Evolutionary conservation across 2,329 filamentous ascomycete species (phyloP), one percentile per base, ranked within the genome.

Genomic region (Alternaria ethzedia): DNA sequence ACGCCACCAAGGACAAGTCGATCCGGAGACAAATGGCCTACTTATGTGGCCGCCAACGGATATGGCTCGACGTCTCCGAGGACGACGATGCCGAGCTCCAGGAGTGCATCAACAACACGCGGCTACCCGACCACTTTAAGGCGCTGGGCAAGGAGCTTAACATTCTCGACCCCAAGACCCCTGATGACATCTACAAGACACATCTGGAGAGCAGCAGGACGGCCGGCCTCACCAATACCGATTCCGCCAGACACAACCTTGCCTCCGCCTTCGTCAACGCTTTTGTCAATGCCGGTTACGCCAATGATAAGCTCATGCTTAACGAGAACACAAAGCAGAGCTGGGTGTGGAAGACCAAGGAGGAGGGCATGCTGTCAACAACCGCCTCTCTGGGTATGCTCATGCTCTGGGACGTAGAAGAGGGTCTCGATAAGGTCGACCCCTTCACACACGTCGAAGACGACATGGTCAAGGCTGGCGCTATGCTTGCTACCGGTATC

Each of bases 271-370:
- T 99, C 71, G 96, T 99, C 68, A 99, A 99, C 76, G 93, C 92
- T 0, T 98, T 99, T 75, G 94, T 96, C 66, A 99, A 99, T 72
- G 94, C 96, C 57, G 96, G 96, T 30, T 99, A 94, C 73, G 92
- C 94, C 46, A 92, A 94, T 61, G 96, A 99, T 81, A 98, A 97
- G 86, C 91, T 99, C 88, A 97, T 99, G 95, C 85, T 98, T 61
- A 90, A 93, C 45, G 91, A 96, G 20, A 90, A 92, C 32, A 82
- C 79, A 63, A 96, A 97, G 83, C 90, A 91, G 73, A 92, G 91
- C 67, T 99, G 96, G 95, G 93, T 99, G 5, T 99, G 94, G 93
- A 99, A 98, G 85, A 98, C 96, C 20, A 99, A 99, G 82, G 94
- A 96, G 45, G 94, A 97, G 75, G 96, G 96, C 68, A 97, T 97